phyloP scores from a whole-genome alignment of 768 basidiomycete species.

The Leccinum olivaceopallidum region DNA sequence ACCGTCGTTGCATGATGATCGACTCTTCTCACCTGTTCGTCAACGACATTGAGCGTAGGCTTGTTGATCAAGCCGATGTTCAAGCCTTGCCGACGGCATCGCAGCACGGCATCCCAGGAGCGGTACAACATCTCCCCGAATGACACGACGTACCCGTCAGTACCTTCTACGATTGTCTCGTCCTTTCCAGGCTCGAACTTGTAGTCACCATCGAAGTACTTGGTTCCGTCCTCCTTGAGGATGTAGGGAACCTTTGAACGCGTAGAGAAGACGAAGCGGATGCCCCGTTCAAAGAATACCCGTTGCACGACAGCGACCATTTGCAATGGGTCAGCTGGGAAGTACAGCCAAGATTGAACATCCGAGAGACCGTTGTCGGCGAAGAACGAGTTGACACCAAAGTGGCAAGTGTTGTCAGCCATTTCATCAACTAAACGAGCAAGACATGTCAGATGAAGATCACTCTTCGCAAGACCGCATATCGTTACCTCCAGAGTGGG shows the following conservation, averaged over 20 bases:
- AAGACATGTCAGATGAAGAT: not conserved
- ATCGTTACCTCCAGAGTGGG: conserved; percentile 75
- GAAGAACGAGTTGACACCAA: conserved; percentile 83
- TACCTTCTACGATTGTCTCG: conserved; percentile 77
- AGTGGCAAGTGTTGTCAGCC: conserved; percentile 62
- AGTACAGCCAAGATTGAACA: conserved; percentile 78
- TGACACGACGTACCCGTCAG: conserved; percentile 77
- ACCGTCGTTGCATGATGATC: not conserved
- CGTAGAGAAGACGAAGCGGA: conserved; percentile 88
- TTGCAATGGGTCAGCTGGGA: conserved; percentile 82
- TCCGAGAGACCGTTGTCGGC: conserved; percentile 87
- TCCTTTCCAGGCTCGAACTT: conserved; percentile 84
- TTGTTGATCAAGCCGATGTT: conserved; percentile 90
- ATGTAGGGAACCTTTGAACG: conserved; percentile 89
- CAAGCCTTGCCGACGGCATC: conserved; percentile 67
- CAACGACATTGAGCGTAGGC: conserved; percentile 77
- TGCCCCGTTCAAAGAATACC: conserved; percentile 80
- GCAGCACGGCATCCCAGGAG: conserved; percentile 78
- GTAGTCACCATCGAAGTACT: conserved; percentile 69
- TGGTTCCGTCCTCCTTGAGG: conserved; percentile 71
- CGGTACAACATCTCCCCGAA: conserved; percentile 90
- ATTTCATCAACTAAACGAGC: conserved; percentile 60
- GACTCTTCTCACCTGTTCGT: conserved; percentile 59
- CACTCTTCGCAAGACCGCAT: not conserved
- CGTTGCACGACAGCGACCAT: conserved; percentile 75